phyloP scores from a whole-genome alignment of 2,329 filamentous ascomycete species.

The Monilinia fructicola region DNA sequence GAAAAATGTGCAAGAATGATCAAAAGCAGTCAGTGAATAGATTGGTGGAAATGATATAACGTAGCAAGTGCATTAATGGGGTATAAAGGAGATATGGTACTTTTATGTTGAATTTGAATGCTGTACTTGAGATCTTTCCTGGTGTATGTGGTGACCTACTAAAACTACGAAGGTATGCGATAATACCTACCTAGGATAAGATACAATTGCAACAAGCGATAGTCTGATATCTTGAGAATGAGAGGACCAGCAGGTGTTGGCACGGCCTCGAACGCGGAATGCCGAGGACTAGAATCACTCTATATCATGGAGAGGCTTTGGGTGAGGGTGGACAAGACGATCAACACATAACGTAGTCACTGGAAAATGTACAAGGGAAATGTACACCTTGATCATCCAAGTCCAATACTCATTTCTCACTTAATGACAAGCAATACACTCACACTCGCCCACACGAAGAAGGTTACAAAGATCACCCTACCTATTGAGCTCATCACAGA shows the following conservation, averaged over 20 bases:
- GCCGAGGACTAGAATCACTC: not conserved
- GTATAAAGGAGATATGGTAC: not conserved
- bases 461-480: not conserved
- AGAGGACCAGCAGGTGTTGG: not conserved
- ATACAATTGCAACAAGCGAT: not conserved
- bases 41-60: not conserved
- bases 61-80: not conserved
- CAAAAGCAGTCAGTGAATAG: no score
- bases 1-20: slow-evolving; percentile 12
- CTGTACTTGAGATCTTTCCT: not conserved
- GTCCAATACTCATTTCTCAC: not conserved
- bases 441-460: not conserved
- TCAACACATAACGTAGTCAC: not conserved
- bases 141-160: no score
- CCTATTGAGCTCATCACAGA: not conserved
- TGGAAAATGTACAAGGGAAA: not conserved
- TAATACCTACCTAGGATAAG: not conserved
- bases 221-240: no score
- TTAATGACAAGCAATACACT: not conserved
- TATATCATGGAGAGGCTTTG: not conserved
- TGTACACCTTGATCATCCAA: not conserved
- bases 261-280: not conserved
- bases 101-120: not conserved
- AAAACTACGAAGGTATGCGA: not conserved
- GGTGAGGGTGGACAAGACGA: not conserved